Evolutionary conservation across 495 filamentous ascomycete species (phyloP).

Genomic region (Acidiella bohemica): DNA sequence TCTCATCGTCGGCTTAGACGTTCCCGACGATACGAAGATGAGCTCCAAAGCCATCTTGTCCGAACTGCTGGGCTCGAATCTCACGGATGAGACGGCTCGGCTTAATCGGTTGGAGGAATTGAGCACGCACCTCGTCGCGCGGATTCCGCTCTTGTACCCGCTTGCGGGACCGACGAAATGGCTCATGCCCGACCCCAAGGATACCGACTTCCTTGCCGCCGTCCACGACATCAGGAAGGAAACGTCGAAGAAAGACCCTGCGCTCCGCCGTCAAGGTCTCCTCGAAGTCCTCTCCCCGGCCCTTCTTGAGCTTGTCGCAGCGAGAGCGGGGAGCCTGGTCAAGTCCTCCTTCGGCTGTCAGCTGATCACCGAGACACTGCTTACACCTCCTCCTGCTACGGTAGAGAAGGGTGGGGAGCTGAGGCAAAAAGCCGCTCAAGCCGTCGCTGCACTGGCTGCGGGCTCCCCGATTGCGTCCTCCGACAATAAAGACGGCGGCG

Average conservation of each 20-base stretch:
- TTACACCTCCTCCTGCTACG: conserved; percentile 36
- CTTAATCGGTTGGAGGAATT: conserved; percentile 35
- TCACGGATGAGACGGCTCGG: conserved; percentile 5
- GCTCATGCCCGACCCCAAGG: conserved; percentile 50
- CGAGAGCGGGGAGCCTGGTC: conserved; percentile 51
- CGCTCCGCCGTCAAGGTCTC: conserved; percentile 60
- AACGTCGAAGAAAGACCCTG: conserved; percentile 75
- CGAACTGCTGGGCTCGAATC: conserved; percentile 52
- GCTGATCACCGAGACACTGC: conserved; percentile 67
- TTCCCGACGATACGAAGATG: conserved; percentile 85
- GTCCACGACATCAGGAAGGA: conserved; percentile 40
- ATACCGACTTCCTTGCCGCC: conserved; percentile 54
- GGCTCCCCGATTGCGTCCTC: conserved; percentile 50
- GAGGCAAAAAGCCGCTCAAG: conserved; percentile 38
- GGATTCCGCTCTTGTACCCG: conserved; percentile 70
- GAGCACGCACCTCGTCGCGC: conserved; percentile 55
- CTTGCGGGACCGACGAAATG: conserved; percentile 59
- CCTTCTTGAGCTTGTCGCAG: conserved; percentile 56
- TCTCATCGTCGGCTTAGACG: conserved; percentile 70
- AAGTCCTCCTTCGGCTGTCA: conserved; percentile 72
- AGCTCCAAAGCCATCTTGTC: conserved; percentile 72
- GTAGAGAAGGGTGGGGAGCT: conserved; percentile 36
- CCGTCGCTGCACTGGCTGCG: conserved; percentile 55
- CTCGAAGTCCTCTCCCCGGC: conserved; percentile 50
- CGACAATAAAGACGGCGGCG: no score